phyloP scores from a whole-genome alignment of 345 rosid genomes.

The Hevea brasiliensis region DNA sequence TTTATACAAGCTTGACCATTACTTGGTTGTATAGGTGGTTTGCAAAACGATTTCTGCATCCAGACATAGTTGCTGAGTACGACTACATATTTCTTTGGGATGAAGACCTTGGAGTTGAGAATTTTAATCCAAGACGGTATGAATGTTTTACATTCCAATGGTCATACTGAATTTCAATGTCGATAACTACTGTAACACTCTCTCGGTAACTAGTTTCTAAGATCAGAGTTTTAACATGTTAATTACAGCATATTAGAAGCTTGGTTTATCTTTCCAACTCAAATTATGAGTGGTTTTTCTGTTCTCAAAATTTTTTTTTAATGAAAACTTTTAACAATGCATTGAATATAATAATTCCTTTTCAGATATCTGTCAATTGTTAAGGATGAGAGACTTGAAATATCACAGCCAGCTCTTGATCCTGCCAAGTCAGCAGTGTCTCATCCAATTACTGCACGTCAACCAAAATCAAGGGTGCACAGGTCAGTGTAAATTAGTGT shows the following conservation, averaged over 20 bases:
- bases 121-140: slow-evolving; percentile 71
- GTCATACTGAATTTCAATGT: not conserved
- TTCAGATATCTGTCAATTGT: slow-evolving; percentile 65
- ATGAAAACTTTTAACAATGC: not conserved
- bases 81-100: slow-evolving; percentile 92
- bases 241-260: not conserved
- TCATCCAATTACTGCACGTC: slow-evolving; percentile 73
- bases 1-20: not conserved
- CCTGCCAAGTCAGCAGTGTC: slow-evolving; percentile 68
- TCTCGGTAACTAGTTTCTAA: not conserved
- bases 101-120: slow-evolving; percentile 82
- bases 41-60: slow-evolving; percentile 93
- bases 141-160: not conserved
- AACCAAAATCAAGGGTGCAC: slow-evolving; percentile 52
- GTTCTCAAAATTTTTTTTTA: not conserved
- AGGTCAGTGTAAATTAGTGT: slow-evolving; percentile 40
- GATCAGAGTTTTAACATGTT: not conserved
- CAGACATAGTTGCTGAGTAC: slow-evolving; percentile 74
- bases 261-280: not conserved
- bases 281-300: not conserved
- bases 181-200: not conserved
- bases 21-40: slow-evolving; percentile 72
- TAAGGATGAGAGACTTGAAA: slow-evolving; percentile 75
- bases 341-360: not conserved
- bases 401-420: slow-evolving; percentile 98